These are phyloP conservation scores for Paecilomyces niveus DNA, from an alignment of 2,329 filamentous ascomycete genomes.

Conservation along the genomic window DNA sequence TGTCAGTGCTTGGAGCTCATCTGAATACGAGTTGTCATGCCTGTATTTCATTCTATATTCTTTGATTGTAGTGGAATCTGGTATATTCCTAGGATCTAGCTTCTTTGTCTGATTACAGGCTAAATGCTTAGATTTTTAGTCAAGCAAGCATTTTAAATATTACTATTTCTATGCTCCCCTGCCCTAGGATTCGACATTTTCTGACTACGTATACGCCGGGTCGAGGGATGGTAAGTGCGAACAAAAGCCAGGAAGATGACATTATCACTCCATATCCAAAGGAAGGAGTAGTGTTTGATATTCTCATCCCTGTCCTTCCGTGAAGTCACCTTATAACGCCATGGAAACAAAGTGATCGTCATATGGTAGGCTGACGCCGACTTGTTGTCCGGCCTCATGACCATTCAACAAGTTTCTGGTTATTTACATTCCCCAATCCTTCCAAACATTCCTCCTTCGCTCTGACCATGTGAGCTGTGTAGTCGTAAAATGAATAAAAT, in stretches of 20 bases:
- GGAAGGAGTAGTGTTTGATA: not conserved
- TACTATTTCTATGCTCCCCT: not conserved
- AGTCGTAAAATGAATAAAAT: not conserved
- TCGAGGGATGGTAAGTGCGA: not conserved
- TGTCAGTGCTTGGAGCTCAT: no score
- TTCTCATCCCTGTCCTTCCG: not conserved
- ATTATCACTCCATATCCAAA: not conserved
- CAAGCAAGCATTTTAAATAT: no score
- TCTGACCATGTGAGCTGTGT: not conserved
- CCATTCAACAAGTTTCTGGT: not conserved
- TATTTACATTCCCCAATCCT: not conserved
- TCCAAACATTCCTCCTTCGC: not conserved
- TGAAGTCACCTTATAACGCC: not conserved
- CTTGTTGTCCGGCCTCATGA: not conserved
- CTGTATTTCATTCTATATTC: no score
- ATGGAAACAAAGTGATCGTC: not conserved
- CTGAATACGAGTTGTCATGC: no score
- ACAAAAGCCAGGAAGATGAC: not conserved
- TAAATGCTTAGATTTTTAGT: no score
- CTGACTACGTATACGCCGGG: not conserved
- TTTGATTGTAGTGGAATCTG: no score
- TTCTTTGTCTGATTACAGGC: no score
- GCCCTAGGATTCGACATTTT: not conserved
- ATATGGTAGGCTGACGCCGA: not conserved
- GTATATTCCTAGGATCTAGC: no score